These are phyloP conservation scores for Trametes villosa DNA, from an alignment of 768 basidiomycete genomes.

Conservation along the genomic window DNA sequence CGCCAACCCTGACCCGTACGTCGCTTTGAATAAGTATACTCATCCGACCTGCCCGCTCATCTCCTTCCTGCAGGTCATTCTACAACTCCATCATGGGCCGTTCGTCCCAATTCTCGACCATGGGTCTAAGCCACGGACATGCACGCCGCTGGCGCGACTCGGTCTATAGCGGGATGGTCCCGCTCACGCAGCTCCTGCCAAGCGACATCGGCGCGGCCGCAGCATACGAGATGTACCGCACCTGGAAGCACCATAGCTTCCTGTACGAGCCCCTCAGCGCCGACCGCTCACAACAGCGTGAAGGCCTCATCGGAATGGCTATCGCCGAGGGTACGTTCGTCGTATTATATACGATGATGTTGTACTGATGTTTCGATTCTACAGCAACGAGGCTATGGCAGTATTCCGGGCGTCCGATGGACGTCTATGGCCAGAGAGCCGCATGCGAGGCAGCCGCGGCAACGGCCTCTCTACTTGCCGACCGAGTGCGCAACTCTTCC, in stretches of 20 bases:
- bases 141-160: slow-evolving; percentile 67
- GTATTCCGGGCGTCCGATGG: slow-evolving; percentile 47
- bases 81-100: slow-evolving; percentile 43
- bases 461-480: slow-evolving; percentile 46
- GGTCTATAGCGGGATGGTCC: slow-evolving; percentile 64
- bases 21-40: background rate
- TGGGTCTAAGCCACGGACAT: slow-evolving; percentile 62
- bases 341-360: no score
- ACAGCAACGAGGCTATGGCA: slow-evolving; percentile 61
- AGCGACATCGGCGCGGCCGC: slow-evolving; percentile 74
- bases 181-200: slow-evolving; percentile 54
- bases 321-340: slow-evolving; percentile 65
- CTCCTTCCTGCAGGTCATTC: slow-evolving; percentile 30
- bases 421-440: slow-evolving; percentile 50
- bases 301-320: slow-evolving; percentile 68
- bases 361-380: background rate
- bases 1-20: slow-evolving; percentile 59
- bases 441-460: slow-evolving; percentile 70
- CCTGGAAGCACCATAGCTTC: slow-evolving; percentile 54
- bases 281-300: slow-evolving; percentile 63
- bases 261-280: slow-evolving; percentile 62
- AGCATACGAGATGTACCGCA: slow-evolving; percentile 75
- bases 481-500: slow-evolving; percentile 10
- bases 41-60: background rate
- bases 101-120: slow-evolving; percentile 23